A percentile compares a stretch with the other conserved stretches of the same genome.
These are phyloP conservation scores for Panicum virgatum DNA, from an alignment of 202 grass and related monocot species.

Conservation along the genomic window DNA sequence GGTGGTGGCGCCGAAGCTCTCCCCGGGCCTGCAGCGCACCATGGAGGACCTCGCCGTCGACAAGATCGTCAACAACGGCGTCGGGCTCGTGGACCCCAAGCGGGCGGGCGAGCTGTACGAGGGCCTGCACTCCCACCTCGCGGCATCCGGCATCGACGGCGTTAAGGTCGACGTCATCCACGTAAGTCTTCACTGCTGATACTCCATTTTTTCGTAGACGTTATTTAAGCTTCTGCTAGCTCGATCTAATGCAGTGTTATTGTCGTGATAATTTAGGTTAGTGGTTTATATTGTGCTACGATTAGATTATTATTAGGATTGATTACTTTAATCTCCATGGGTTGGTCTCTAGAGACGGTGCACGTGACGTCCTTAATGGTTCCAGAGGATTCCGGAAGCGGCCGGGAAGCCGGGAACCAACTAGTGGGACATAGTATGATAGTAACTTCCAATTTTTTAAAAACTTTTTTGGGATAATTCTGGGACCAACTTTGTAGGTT, in stretches of 20 bases:
- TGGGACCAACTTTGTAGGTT: not conserved
- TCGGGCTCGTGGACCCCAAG: slow-evolving; percentile 71
- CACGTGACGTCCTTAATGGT: not conserved
- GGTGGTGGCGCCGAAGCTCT: slow-evolving; percentile 55
- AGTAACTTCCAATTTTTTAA: not conserved
- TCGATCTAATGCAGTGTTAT: not conserved
- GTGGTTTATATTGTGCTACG: no score
- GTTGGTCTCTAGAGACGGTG: not conserved
- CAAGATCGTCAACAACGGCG: slow-evolving; percentile 76
- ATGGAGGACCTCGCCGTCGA: slow-evolving; percentile 95
- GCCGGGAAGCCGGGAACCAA: not conserved
- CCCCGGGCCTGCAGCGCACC: slow-evolving; percentile 60
- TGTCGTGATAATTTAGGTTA: not conserved
- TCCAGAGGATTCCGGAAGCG: not conserved
- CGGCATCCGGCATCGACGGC: slow-evolving; percentile 74
- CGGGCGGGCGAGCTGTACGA: slow-evolving; percentile 63
- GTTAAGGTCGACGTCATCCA: slow-evolving; percentile 97
- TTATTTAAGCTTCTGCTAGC: not conserved
- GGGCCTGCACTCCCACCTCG: slow-evolving; percentile 74
- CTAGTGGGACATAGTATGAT: not conserved
- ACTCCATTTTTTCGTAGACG: not conserved
- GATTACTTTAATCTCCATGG: not conserved
- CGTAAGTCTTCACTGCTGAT: slow-evolving; percentile 37
- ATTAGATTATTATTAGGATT: no score
- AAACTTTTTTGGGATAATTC: not conserved